A percentile compares a stretch with the other conserved stretches of the same genome.
Evolutionary conservation across 306 rosid genomes (phyloP).

Genomic region (Trifolium subterraneum): DNA sequence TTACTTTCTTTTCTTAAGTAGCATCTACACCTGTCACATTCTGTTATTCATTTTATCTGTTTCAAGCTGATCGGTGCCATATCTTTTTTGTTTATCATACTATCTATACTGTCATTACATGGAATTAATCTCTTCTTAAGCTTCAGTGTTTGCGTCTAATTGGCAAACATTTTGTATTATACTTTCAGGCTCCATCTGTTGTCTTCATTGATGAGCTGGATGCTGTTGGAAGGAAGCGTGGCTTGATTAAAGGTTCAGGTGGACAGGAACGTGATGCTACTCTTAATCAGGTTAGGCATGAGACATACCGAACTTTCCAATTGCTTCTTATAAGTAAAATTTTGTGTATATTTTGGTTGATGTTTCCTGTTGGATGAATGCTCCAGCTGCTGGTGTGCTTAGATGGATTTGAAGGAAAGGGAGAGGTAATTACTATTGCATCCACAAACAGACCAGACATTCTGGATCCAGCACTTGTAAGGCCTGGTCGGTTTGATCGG

Average conservation of each 20-base stretch:
- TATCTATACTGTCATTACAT: constrained; percentile 5
- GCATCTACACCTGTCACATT: constrained; percentile 22
- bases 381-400: constrained; percentile 92
- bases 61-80: constrained; percentile 19
- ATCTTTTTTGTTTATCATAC: neutral
- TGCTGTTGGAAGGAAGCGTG: constrained; percentile 99
- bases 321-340: constrained; percentile 21
- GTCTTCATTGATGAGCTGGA: constrained; percentile 98
- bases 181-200: constrained; percentile 91
- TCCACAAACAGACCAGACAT: constrained; percentile 97
- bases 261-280: constrained; percentile 99
- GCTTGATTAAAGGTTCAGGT: constrained; percentile 97
- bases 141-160: constrained; percentile 32
- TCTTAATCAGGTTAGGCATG: constrained; percentile 84
- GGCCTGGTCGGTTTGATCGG: constrained; percentile 97
- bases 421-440: constrained; percentile 97
- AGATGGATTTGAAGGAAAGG: constrained; percentile 99
- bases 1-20: constrained; percentile 17
- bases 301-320: constrained; percentile 15
- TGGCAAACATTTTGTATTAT: constrained; percentile 23
- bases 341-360: constrained; percentile 38
- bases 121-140: constrained; percentile 31
- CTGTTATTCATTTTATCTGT: constrained; percentile 27
- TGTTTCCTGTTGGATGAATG: constrained; percentile 45
- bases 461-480: constrained; percentile 94